Evolutionary conservation across 163 green algal species (phyloP).

Genomic region (Dunaliella salina): DNA sequence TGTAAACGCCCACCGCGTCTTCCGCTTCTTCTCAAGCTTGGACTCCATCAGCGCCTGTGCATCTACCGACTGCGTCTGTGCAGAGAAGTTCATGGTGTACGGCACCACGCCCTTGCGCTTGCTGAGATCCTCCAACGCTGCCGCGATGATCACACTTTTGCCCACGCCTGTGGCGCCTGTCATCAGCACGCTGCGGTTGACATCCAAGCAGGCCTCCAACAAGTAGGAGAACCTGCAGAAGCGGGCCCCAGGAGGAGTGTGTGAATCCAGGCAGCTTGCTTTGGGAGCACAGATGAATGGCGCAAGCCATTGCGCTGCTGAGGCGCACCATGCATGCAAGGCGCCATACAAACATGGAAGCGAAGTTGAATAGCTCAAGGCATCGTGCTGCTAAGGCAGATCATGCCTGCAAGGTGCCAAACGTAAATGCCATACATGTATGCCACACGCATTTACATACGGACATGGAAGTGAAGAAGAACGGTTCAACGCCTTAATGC

Average conservation of each 20-base stretch:
- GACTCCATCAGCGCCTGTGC: slow-evolving; percentile 76
- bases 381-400: no score
- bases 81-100: slow-evolving; percentile 75
- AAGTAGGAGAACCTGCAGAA: slow-evolving; percentile 63
- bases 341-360: no score
- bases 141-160: slow-evolving; percentile 67
- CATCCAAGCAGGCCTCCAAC: slow-evolving; percentile 62
- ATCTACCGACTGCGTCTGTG: slow-evolving; percentile 65
- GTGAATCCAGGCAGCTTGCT: neutral
- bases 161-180: slow-evolving; percentile 69
- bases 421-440: no score
- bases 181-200: slow-evolving; percentile 68
- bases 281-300: neutral
- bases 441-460: no score
- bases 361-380: no score
- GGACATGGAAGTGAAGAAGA: no score
- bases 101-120: slow-evolving; percentile 51
- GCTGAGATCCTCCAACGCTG: slow-evolving; percentile 51
- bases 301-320: no score
- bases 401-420: no score
- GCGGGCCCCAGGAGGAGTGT: neutral
- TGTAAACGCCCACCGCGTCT: slow-evolving; percentile 47
- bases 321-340: no score
- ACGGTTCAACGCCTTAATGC: no score
- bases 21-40: slow-evolving; percentile 87